Evolutionary conservation across 345 rosid genomes (phyloP), one percentile per base, ranked within the genome.

Genomic region (Rubroshorea leprosula): DNA sequence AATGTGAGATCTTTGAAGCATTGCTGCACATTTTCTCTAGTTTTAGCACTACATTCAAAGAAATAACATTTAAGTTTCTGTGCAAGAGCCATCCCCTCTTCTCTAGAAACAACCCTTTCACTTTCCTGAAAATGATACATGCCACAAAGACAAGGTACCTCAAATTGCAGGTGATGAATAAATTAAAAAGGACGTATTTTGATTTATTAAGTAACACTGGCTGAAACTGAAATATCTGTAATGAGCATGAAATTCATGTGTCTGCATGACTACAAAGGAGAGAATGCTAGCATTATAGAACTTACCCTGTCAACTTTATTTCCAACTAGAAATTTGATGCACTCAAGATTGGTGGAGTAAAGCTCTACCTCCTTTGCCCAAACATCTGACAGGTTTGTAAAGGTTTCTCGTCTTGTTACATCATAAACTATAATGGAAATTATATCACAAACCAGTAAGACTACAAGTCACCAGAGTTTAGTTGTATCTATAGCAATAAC

Each of bases 331-430:
- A 90, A 66, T 70, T 76, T 87, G 62, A 87, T 60, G 62, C 93
- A 83, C 21, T 87, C 96, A 24, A 69, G 79, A 72, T 87, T 83
- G 18, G 87, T 85, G 12, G 89, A 86, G 76, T 86, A 80, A 55
- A 83, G 85, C 65, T 89, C 93, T 22, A 85, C 81, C 68, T 89
- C 99, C 72, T 79, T 89, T 21, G 86, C 87, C 97, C 99, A 93
- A 69, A 71, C 62, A 35, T 85, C 83, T 18, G 91, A 84, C 66
- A 93, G 72, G 82, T 82, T 82, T 48, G 77, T 65, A 73, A 93
- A 89, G 25, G 88, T 86, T 59, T 85, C 94, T 60, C 91, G 73
- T 55, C 86, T 75, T 8, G 97, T 86, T 60, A 93, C 91, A 1
- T 93, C 99, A 70, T 93, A 93, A 70, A 89, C 99, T 93, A 50